phyloP scores from a whole-genome alignment of 1,284 basidiomycete genomes.

The Pisolithus thermaeus region DNA sequence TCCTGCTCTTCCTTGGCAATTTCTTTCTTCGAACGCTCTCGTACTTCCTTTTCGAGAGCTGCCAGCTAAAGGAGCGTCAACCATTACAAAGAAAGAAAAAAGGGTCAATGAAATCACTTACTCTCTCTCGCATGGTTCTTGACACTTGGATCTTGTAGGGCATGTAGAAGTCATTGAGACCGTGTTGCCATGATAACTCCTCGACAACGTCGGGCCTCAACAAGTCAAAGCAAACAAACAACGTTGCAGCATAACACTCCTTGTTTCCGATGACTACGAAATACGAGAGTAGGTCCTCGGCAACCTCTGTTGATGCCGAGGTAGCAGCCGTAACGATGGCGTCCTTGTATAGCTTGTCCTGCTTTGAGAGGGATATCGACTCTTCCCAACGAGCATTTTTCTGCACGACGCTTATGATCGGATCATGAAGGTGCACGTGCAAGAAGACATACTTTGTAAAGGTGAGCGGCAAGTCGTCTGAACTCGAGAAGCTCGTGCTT shows the following conservation, averaged over 20 bases:
- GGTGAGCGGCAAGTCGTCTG: conserved; percentile 87
- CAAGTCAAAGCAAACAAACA: conserved; percentile 92
- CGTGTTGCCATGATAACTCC: conserved; percentile 94
- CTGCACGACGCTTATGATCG: conserved; percentile 33
- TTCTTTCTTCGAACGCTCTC: conserved; percentile 75
- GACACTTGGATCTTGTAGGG: conserved; percentile 89
- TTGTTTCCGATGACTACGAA: conserved; percentile 98
- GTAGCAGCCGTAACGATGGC: conserved; percentile 89
- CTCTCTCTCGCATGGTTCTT: conserved; percentile 67
- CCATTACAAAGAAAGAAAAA: conserved; percentile 10
- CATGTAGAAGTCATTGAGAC: conserved; percentile 93
- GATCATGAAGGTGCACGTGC: not conserved
- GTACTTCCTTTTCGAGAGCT: conserved; percentile 77
- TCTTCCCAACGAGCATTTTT: conserved; percentile 96
- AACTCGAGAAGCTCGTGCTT: conserved; percentile 94
- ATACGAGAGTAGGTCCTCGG: conserved; percentile 91
- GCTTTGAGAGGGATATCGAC: conserved; percentile 90
- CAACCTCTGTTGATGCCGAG: conserved; percentile 75
- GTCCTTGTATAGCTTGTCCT: conserved; percentile 95
- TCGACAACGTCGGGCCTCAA: conserved; percentile 88
- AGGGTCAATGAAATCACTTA: conserved; percentile 23
- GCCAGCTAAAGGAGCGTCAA: conserved; percentile 42
- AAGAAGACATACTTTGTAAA: conserved; percentile 72
- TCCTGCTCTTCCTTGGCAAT: conserved; percentile 84
- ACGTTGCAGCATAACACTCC: conserved; percentile 91